Evolutionary conservation across 2,329 filamentous ascomycete species (phyloP).

Genomic region (Fusarium sp.): DNA sequence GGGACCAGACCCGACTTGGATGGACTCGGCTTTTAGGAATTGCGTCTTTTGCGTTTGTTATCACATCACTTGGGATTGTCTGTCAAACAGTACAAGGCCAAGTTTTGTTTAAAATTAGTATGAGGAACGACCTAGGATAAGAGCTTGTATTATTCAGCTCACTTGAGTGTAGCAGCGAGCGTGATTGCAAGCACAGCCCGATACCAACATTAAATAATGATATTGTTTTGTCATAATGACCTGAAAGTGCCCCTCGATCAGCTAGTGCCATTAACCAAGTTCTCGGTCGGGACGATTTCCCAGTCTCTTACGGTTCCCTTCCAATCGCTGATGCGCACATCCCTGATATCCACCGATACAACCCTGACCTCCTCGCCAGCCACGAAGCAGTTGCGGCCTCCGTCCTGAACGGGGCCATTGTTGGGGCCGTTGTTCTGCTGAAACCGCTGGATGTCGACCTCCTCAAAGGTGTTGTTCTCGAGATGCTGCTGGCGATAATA

Average conservation of each 20-base stretch:
- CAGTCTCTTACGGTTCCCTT: conserved; percentile 93
- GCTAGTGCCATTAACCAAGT: conserved; percentile 54
- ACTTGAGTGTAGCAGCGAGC: neutral
- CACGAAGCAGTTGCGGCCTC: conserved; percentile 74
- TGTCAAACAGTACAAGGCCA: neutral
- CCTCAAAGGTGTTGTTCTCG: conserved; percentile 90
- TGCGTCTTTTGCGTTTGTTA: neutral
- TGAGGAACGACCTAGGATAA: neutral
- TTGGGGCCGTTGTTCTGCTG: conserved; percentile 45
- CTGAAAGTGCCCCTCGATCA: conserved; percentile 19
- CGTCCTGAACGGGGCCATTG: conserved; percentile 58
- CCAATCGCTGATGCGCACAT: conserved; percentile 92
- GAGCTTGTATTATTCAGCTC: neutral
- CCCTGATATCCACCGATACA: conserved; percentile 84
- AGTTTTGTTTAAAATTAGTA: neutral
- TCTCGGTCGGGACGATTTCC: conserved; percentile 56
- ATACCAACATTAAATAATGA: conserved; percentile 10
- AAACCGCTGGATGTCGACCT: conserved; percentile 53
- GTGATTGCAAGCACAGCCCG: neutral
- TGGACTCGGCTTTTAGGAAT: neutral
- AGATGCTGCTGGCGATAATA: conserved; percentile 88
- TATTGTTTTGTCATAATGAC: neutral
- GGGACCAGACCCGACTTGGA: neutral
- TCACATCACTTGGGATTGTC: neutral
- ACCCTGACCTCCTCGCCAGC: conserved; percentile 87